Evolutionary conservation across 1,284 basidiomycete species (phyloP), one percentile per base, ranked within the genome.

Genomic region (Apiotrichum brassicae): DNA sequence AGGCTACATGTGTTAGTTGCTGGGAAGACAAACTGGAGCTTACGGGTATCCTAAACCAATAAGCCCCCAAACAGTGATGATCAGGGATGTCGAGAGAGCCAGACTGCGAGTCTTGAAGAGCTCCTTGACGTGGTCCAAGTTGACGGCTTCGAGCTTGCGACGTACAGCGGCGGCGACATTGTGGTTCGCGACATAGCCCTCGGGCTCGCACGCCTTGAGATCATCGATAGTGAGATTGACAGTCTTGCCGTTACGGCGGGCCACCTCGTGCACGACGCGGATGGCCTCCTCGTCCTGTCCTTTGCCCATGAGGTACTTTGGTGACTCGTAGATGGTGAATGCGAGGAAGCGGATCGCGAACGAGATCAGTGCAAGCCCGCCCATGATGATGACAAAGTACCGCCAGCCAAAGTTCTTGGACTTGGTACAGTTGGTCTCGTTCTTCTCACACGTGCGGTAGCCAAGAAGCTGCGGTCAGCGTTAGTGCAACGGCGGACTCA

Each of bases 1-100:
- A 57, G 42, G 49, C 36, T 32, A 40, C 23, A 24, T 3, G 42
- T 34, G 25, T 12, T 11, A 38, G 25, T 26, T 22, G 13, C 19
- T n/a, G 25, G n/a, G 18, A 7, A 9, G 2, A 20, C 12, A 30
- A 11, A n/a, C 30, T 30, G 7, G 28, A 8, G 50, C 60, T 51
- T 44, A 60, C 59, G 82, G 82, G 59, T 79, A 83, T 2, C 80
- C 81, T 3, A 82, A 75, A n/a, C 82, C 81, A 48, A 84, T 79
- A 40, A 81, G 68, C 13, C 76, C 79, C 80, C 81, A 83, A 26
- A 81, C 74, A 4, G 76, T 37, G 53, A 81, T 80, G 46, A 79
- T 79, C 32, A 82, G 56, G 0, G 68, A 59, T 3, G 79, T 82
- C 56, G 80, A 81, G 50, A 76, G 65, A 2, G 76, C 76, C 52